Evolutionary conservation across 2,329 filamentous ascomycete species (phyloP), one percentile per base, ranked within the genome.

Genomic region (Apiospora koreana): DNA sequence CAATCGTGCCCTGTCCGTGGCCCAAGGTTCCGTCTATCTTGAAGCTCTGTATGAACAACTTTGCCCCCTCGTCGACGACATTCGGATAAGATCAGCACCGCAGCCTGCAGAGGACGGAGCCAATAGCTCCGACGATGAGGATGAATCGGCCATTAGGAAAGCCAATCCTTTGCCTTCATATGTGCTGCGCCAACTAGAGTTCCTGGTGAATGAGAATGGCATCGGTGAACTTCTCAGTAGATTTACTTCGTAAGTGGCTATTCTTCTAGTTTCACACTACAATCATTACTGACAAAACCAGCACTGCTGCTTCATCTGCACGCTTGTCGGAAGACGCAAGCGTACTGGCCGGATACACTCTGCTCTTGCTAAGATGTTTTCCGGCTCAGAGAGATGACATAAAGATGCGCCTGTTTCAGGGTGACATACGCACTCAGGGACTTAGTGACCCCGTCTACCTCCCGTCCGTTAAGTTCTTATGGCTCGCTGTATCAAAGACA

Each of bases 331-430:
- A 87, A 70, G 89, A 93, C 77, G 91, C 93, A 2, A 92, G 92
- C 74, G 83, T 94, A 16, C 84, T 97, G 48, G 94, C 95, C 16
- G 94, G 92, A 38, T 98, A 97, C 78, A 94, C 94, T 2, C 85
- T 98, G 48, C 95, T 93, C 0, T 83, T 99, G 3, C 84, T 98
- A 4, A 89, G 93, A 71, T 95, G 94, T 75, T 98, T 98, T 74
- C 94, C 95, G 10, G 84, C 86, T 8, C 88, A 90, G 71, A 91
- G 91, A 3, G 95, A 98, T 77, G 94, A 98, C 71, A 97, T 98
- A 71, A 92, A 95, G 28, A 97, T 98, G 94, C 95, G 94, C 83
- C 85, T 98, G 0, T 98, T 96, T 77, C 86, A 96, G 50, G 93
- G 94, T 0, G 89, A 92, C 58, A 85, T 93, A 5, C 81, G 86